Evolutionary conservation across 2,329 filamentous ascomycete species (phyloP).

Genomic region (Drechslerella coelobrocha): DNA sequence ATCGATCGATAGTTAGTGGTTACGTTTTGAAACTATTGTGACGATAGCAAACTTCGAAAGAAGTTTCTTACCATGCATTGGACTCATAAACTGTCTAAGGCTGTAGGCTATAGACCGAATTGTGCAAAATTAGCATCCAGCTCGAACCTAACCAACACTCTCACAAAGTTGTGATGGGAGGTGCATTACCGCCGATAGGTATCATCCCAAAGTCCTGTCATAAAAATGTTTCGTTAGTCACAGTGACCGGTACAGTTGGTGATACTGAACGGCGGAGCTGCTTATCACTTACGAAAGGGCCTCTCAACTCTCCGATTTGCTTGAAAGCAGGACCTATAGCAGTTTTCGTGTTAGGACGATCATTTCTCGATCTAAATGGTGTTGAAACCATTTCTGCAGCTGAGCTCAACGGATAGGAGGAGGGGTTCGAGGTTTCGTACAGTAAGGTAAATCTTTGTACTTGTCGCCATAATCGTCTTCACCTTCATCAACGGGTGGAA

Average conservation of each 20-base stretch:
- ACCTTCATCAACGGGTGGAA: conserved; percentile 69
- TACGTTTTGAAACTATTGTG: not conserved
- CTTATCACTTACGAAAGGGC: conserved; percentile 62
- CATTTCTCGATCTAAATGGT: conserved; percentile 6
- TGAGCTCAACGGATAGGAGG: too few relatives aligned
- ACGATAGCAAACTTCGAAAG: too few relatives aligned
- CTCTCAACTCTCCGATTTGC: conserved; percentile 78
- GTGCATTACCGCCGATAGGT: conserved; percentile 73
- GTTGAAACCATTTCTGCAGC: not conserved
- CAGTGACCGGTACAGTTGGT: conserved; percentile 20
- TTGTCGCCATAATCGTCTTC: conserved; percentile 75
- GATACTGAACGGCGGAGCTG: conserved; percentile 1
- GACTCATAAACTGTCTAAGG: conserved; percentile 74
- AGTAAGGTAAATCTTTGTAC: conserved; percentile 68
- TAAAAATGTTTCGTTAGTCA: conserved; percentile 12
- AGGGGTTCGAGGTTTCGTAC: conserved; percentile 14
- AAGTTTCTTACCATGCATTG: conserved; percentile 71
- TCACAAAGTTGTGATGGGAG: conserved; percentile 37
- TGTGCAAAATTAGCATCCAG: conserved; percentile 14
- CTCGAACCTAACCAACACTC: conserved; percentile 4
- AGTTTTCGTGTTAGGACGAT: conserved; percentile 54
- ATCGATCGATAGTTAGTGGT: conserved; percentile 2
- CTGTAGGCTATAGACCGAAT: conserved; percentile 66
- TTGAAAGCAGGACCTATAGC: conserved; percentile 77
- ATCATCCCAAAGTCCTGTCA: conserved; percentile 86